A percentile compares a stretch with the other conserved stretches of the same genome.
Conservation (phyloP, 768 basidiomycete species). For the Neoboletus brunneissimus region DNA sequence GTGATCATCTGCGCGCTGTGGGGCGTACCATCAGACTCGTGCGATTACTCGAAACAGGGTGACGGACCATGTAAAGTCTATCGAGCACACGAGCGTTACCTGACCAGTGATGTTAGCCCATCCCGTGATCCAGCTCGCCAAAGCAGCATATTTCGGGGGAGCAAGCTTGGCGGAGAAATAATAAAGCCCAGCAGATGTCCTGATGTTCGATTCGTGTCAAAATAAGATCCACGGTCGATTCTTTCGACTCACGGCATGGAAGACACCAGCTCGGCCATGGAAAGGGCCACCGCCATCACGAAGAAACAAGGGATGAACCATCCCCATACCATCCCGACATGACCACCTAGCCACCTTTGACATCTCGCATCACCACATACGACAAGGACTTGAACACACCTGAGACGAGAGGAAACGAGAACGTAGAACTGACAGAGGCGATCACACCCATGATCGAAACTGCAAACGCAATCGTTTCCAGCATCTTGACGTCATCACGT, state of each 20-base stretch:
- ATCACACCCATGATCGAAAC: slow-evolving; percentile 74
- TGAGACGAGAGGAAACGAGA: slow-evolving; percentile 59
- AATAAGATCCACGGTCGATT: neutral
- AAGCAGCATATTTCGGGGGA: slow-evolving; percentile 54
- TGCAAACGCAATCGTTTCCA: slow-evolving; percentile 64
- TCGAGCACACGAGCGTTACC: slow-evolving; percentile 66
- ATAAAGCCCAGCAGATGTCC: slow-evolving; percentile 76
- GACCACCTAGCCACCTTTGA: slow-evolving; percentile 47
- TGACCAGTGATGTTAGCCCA: slow-evolving; percentile 78
- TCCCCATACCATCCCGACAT: slow-evolving; percentile 75
- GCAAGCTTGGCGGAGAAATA: slow-evolving; percentile 78
- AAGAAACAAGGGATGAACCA: slow-evolving; percentile 73
- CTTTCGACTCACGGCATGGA: slow-evolving; percentile 64
- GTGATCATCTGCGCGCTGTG: slow-evolving; percentile 75
- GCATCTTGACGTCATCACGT: slow-evolving; percentile 28
- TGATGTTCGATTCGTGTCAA: slow-evolving; percentile 22
- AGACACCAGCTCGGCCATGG: slow-evolving; percentile 71
- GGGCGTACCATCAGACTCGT: neutral
- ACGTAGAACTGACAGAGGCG: slow-evolving; percentile 64
- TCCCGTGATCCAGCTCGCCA: slow-evolving; percentile 58
- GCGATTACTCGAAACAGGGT: neutral
- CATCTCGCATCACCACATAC: neutral
- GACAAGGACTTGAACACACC: slow-evolving; percentile 42
- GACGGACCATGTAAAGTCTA: slow-evolving; percentile 65
- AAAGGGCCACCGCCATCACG: slow-evolving; percentile 63